Percentiles rank a stretch among this genome's conserved stretches.
Evolutionary conservation across 768 basidiomycete genomes (phyloP).

Genomic region (Leccinum pellstonianum): DNA sequence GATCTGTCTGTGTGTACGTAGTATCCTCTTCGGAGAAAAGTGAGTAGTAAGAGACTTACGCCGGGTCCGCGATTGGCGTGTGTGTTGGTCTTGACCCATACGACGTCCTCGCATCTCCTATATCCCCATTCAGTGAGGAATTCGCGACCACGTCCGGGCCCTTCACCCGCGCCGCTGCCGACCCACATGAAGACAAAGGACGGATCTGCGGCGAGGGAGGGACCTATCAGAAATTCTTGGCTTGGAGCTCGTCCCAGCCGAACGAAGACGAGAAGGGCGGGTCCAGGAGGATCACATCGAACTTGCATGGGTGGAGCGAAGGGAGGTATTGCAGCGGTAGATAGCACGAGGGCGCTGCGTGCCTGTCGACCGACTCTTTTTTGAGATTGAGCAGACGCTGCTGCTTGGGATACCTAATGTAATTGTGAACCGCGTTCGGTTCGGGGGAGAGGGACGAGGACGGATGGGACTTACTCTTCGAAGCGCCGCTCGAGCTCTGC

Average conservation of each 20-base stretch:
- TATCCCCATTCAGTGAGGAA: slow-evolving; percentile 94
- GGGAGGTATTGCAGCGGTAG: too few relatives aligned
- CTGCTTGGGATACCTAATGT: slow-evolving; percentile 87
- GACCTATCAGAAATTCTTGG: too few relatives aligned
- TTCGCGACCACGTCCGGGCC: slow-evolving; percentile 59
- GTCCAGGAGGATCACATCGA: too few relatives aligned
- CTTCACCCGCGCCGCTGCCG: slow-evolving; percentile 71
- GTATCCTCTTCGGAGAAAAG: background rate
- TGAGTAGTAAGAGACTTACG: slow-evolving; percentile 37
- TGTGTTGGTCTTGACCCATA: slow-evolving; percentile 94
- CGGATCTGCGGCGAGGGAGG: slow-evolving; percentile 84
- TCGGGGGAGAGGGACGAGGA: background rate
- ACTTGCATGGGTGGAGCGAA: too few relatives aligned
- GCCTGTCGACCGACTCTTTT: slow-evolving; percentile 66
- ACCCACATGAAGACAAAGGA: slow-evolving; percentile 97
- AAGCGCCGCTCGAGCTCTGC: slow-evolving; percentile 87
- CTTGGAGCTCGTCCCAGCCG: too few relatives aligned
- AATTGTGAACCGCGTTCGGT: background rate
- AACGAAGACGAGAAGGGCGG: too few relatives aligned
- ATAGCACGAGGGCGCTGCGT: slow-evolving; percentile 73
- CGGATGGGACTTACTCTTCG: slow-evolving; percentile 72
- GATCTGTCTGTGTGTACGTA: slow-evolving; percentile 58
- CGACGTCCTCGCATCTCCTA: slow-evolving; percentile 92
- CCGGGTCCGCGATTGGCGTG: slow-evolving; percentile 70
- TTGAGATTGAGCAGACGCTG: slow-evolving; percentile 82